Conservation (phyloP, 345 rosid species). For the Euphorbia pulcherrima region DNA sequence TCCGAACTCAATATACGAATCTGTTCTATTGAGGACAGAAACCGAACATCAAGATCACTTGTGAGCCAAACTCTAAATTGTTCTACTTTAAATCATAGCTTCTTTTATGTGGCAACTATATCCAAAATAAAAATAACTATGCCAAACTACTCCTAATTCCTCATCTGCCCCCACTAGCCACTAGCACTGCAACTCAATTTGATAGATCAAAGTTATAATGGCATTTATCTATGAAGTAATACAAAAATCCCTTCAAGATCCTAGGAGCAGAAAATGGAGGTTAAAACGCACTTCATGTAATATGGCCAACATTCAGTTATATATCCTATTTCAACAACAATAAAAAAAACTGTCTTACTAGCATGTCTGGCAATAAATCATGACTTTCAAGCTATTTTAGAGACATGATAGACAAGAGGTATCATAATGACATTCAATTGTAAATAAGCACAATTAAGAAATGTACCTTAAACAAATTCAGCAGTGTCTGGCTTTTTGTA, state of each 20-base stretch:
- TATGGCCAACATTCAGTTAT: not conserved
- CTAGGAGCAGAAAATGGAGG: not conserved
- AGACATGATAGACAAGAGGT: not conserved
- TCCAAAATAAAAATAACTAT: not conserved
- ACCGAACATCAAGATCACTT: conserved; percentile 9
- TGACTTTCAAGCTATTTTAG: not conserved
- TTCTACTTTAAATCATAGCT: not conserved
- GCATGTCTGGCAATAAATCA: not conserved
- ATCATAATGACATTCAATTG: not conserved
- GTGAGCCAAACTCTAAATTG: not conserved
- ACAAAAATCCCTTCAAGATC: not conserved
- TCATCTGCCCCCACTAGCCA: not conserved
- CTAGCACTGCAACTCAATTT: not conserved
- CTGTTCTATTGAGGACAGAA: not conserved
- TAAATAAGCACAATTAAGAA: not conserved
- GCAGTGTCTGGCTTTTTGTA: conserved; percentile 80
- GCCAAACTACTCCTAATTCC: not conserved
- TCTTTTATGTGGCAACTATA: not conserved
- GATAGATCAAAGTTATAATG: not conserved
- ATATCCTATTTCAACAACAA: not conserved
- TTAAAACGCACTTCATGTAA: not conserved
- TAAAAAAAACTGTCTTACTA: not conserved
- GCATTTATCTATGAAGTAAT: not conserved
- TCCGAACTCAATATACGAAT: not conserved
- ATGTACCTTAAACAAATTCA: conserved; percentile 81